A percentile compares a stretch with the other conserved stretches of the same genome.
Conservation (phyloP, 2,329 filamentous ascomycete species). For the Fusarium sp. region DNA sequence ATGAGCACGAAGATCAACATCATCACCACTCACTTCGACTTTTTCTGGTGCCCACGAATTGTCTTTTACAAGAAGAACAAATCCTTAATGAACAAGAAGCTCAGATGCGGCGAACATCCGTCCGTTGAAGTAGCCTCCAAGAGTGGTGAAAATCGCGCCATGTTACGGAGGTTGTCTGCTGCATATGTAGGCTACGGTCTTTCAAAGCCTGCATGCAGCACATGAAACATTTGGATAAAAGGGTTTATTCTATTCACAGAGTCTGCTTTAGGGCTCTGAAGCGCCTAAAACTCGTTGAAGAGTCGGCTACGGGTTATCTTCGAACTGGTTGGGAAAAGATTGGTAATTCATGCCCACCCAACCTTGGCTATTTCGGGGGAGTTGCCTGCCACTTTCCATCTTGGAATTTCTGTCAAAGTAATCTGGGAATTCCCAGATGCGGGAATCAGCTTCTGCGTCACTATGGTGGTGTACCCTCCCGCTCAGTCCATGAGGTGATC, state of each 20-base stretch:
- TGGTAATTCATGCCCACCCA: constrained; percentile 16
- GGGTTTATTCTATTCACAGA: not conserved
- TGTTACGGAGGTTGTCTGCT: constrained; percentile 12
- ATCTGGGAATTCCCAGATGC: not conserved
- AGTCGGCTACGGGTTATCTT: constrained; percentile 1
- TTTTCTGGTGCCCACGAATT: not conserved
- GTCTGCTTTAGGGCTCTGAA: not conserved
- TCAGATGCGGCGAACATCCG: not conserved
- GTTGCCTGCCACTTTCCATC: not conserved
- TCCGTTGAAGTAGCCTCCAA: constrained; percentile 8
- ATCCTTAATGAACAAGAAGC: not conserved
- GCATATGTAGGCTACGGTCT: constrained; percentile 2
- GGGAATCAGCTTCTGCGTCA: not conserved
- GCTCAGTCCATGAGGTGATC: constrained; percentile 1
- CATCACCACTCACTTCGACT: constrained; percentile 5
- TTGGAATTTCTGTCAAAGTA: not conserved
- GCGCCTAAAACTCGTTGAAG: not conserved
- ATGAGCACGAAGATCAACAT: constrained; percentile 21
- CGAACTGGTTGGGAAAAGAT: not conserved
- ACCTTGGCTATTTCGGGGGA: not conserved
- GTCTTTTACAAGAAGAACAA: not conserved
- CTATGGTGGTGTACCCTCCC: constrained; percentile 3
- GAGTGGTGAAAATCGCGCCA: constrained; percentile 12
- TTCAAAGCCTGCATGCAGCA: not conserved
- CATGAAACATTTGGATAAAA: constrained; percentile 1